phyloP scores from a whole-genome alignment of 371 early-diverging fungal species.

The Apophysomyces elegans region DNA sequence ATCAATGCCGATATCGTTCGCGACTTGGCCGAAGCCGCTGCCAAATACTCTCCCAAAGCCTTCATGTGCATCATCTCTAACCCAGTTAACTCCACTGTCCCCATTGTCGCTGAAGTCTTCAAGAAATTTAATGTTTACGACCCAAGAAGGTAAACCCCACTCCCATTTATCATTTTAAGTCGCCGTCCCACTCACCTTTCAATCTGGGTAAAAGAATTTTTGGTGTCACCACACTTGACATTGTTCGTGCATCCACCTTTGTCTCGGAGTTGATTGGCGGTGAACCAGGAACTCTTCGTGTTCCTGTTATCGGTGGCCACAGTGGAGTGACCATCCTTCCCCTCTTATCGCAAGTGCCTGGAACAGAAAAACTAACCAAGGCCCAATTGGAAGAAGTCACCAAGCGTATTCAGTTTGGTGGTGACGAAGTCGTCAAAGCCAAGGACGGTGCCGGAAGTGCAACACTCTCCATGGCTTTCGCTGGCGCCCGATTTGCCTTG shows the following conservation, averaged over 20 bases:
- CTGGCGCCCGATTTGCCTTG: constrained; percentile 86
- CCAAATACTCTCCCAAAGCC: constrained; percentile 82
- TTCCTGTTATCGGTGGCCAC: constrained; percentile 93
- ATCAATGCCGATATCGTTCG: constrained; percentile 89
- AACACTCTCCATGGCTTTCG: constrained; percentile 91
- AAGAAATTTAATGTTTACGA: constrained; percentile 78
- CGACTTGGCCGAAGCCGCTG: constrained; percentile 77
- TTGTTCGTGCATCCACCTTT: constrained; percentile 89
- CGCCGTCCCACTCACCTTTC: constrained; percentile 1
- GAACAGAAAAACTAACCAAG: constrained; percentile 60
- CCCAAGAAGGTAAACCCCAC: constrained; percentile 69
- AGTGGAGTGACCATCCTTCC: constrained; percentile 91
- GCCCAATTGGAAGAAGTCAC: constrained; percentile 80
- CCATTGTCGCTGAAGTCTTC: constrained; percentile 85
- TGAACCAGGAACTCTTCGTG: constrained; percentile 60
- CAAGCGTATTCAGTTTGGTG: constrained; percentile 91
- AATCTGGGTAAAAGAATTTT: constrained; percentile 59
- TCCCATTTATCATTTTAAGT: neutral
- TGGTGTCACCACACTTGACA: constrained; percentile 91
- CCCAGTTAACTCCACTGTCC: constrained; percentile 94
- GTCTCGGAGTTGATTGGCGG: constrained; percentile 61
- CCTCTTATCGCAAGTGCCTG: constrained; percentile 67
- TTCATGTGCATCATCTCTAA: constrained; percentile 85
- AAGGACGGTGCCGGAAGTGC: constrained; percentile 86
- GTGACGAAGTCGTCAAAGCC: constrained; percentile 96